A percentile compares a stretch with the other conserved stretches of the same genome.
phyloP scores from a whole-genome alignment of 768 basidiomycete species.

The Lentinula boryana region DNA sequence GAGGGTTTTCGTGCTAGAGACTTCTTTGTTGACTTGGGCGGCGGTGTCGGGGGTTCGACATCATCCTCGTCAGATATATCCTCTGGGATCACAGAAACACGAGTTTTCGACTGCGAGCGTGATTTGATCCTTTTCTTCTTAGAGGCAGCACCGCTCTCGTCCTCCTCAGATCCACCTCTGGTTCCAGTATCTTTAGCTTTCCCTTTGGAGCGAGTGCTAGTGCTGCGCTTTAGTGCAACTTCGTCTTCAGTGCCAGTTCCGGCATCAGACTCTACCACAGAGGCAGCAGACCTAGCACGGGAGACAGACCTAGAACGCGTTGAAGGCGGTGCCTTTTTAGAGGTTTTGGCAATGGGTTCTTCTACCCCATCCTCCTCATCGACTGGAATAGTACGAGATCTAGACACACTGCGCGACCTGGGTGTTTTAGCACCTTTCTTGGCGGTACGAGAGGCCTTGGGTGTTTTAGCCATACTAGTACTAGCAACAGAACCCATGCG shows the following conservation, averaged over 20 bases:
- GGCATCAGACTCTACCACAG: conserved; percentile 8
- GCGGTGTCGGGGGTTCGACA: neutral
- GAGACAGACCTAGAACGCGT: conserved; percentile 8
- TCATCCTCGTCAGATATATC: neutral
- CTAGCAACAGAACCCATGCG: conserved; percentile 6
- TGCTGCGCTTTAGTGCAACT: neutral
- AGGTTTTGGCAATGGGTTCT: conserved; percentile 9
- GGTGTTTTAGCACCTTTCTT: conserved; percentile 20
- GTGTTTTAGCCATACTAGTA: conserved; percentile 18
- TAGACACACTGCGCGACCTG: conserved; percentile 2
- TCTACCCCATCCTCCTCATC: conserved; percentile 4
- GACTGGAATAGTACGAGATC: neutral
- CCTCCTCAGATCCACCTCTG: neutral
- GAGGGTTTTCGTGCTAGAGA: conserved; percentile 6
- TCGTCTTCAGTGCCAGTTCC: conserved; percentile 8
- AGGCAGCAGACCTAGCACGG: neutral
- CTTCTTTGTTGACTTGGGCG: conserved; percentile 3
- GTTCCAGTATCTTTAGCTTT: conserved; percentile 2
- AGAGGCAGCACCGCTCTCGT: conserved; percentile 2
- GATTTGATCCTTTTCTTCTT: conserved; percentile 2
- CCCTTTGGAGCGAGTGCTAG: conserved; percentile 8
- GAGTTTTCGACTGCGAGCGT: conserved; percentile 4
- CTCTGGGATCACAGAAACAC: conserved; percentile 6
- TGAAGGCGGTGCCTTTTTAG: conserved; percentile 9
- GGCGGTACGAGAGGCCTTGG: conserved; percentile 12